A percentile compares a stretch with the other conserved stretches of the same genome.
Evolutionary conservation across 495 filamentous ascomycete genomes (phyloP).

Genomic region (Aspergillus taichungensis): DNA sequence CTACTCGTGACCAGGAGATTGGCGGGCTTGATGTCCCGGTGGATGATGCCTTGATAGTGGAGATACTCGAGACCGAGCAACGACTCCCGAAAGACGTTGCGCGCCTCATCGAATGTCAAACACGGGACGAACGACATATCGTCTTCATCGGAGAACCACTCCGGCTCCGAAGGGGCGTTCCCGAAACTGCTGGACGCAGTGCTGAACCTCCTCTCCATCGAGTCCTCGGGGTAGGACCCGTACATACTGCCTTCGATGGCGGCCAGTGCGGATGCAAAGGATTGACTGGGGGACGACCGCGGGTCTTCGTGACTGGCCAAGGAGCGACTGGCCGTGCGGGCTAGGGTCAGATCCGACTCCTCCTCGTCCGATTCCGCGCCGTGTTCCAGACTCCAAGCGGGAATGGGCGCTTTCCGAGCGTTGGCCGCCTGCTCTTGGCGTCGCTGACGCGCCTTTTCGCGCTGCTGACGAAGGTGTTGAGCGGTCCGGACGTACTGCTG

Average conservation of each 20-base stretch:
- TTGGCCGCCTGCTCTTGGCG: slow-evolving; percentile 41
- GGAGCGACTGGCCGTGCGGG: slow-evolving; percentile 29
- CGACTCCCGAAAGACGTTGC: slow-evolving; percentile 83
- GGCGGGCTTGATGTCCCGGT: slow-evolving; percentile 98
- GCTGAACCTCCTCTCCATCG: slow-evolving; percentile 40
- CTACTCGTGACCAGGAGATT: slow-evolving; percentile 84
- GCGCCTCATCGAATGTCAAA: slow-evolving; percentile 77
- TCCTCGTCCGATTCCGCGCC: slow-evolving; percentile 58
- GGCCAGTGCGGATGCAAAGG: slow-evolving; percentile 34
- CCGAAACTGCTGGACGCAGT: slow-evolving; percentile 40
- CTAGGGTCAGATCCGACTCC: slow-evolving; percentile 27
- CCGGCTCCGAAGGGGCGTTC: slow-evolving; percentile 49
- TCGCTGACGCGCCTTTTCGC: slow-evolving; percentile 47
- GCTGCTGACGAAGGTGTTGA: slow-evolving; percentile 45
- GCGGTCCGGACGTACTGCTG: slow-evolving; percentile 50
- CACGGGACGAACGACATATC: slow-evolving; percentile 86
- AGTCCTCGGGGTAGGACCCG: slow-evolving; percentile 54
- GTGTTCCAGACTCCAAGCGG: slow-evolving; percentile 72
- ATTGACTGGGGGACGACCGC: slow-evolving; percentile 32
- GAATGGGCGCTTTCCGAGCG: slow-evolving; percentile 35
- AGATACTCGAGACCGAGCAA: slow-evolving; percentile 91
- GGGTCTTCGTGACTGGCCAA: slow-evolving; percentile 20
- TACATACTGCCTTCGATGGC: slow-evolving; percentile 71
- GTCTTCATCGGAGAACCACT: slow-evolving; percentile 50
- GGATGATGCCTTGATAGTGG: slow-evolving; percentile 93